These are phyloP conservation scores for Jatropha multifida DNA, from an alignment of 441 rosid genomes.

Conservation along the genomic window DNA sequence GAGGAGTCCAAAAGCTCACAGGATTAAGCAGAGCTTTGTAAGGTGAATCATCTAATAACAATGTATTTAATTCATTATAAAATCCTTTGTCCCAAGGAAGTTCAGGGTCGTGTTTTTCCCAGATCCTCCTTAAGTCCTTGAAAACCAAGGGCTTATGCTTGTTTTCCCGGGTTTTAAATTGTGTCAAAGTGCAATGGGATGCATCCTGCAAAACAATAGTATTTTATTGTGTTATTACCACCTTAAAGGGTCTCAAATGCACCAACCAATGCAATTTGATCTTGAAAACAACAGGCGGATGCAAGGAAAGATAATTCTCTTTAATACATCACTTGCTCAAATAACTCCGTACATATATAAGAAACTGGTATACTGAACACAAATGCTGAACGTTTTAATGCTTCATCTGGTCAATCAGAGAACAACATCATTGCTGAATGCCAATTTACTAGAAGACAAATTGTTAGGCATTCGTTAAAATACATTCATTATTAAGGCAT, in stretches of 20 bases:
- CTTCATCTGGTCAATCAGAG: neutral
- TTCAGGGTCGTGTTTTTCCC: constrained; percentile 61
- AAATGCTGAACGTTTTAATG: neutral
- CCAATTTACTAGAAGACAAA: neutral
- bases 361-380: neutral
- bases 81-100: constrained; percentile 69
- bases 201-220: constrained; percentile 47
- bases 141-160: constrained; percentile 62
- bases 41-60: constrained; percentile 87
- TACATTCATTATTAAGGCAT: neutral
- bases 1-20: constrained; percentile 41
- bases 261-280: neutral
- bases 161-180: constrained; percentile 60
- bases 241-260: constrained; percentile 2
- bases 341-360: neutral
- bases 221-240: neutral
- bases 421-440: neutral
- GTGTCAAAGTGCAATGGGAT: constrained; percentile 60
- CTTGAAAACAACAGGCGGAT: neutral
- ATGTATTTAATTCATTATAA: constrained; percentile 70
- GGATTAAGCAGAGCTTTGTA: constrained; percentile 93
- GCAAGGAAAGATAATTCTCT: neutral
- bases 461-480: neutral
- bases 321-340: neutral
- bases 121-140: constrained; percentile 69